Percentiles rank a stretch among this genome's conserved stretches.
Evolutionary conservation across 2,329 filamentous ascomycete species (phyloP).

Genomic region (Metarhizium anisopliae): DNA sequence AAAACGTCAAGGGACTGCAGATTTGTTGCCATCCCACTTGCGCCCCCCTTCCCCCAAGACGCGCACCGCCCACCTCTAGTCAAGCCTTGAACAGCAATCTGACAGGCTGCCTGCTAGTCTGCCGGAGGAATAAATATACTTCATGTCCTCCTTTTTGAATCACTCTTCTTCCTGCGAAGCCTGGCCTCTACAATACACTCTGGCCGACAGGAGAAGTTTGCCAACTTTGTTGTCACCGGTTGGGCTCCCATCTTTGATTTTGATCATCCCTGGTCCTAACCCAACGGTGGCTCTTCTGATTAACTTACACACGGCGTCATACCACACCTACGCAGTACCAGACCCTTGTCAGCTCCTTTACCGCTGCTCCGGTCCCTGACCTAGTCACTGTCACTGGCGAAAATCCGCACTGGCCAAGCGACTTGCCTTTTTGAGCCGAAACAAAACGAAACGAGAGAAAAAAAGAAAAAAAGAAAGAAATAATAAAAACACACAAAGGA

Average conservation of each 20-base stretch:
- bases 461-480: neutral
- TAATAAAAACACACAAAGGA: neutral
- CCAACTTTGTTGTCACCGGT: neutral
- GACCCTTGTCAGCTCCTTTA: neutral
- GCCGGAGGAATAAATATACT: neutral
- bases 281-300: neutral
- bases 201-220: neutral
- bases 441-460: neutral
- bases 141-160: neutral
- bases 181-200: neutral
- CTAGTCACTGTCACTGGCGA: neutral
- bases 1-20: neutral
- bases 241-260: neutral
- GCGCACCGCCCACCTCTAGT: neutral
- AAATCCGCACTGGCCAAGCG: neutral
- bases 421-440: neutral
- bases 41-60: neutral
- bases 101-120: conserved; percentile 1
- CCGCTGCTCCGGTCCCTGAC: neutral
- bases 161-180: neutral
- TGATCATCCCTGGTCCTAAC: neutral
- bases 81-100: neutral
- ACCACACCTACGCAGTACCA: neutral
- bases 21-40: neutral
- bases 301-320: neutral